Evolutionary conservation across 2,329 filamentous ascomycete species (phyloP).

Genomic region (Rhynchosporium agropyri): DNA sequence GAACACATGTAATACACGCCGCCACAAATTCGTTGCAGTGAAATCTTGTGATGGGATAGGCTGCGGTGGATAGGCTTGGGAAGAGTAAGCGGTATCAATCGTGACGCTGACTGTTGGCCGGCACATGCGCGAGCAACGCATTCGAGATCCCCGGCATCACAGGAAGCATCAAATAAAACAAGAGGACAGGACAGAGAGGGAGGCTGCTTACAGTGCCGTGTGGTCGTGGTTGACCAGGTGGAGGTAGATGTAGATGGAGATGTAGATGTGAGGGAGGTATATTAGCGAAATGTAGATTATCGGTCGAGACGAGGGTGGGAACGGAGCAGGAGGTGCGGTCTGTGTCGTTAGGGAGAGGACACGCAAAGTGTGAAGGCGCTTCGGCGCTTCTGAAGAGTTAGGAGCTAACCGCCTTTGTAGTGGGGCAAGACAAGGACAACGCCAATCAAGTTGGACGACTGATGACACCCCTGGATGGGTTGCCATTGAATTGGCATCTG

Average conservation of each 20-base stretch:
- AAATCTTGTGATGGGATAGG: conserved; percentile 30
- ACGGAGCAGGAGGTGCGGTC: conserved; percentile 25
- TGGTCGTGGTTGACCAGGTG: conserved; percentile 38
- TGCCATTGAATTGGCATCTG: conserved; percentile 1
- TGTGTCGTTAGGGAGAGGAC: conserved; percentile 23
- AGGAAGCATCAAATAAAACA: conserved; percentile 11
- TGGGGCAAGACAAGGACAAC: background rate
- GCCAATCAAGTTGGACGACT: conserved; percentile 6
- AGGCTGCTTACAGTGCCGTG: conserved; percentile 39
- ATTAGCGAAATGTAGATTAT: conserved; percentile 40
- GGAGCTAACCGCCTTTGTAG: conserved; percentile 13
- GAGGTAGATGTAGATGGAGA: conserved; percentile 33
- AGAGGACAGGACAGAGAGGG: conserved; percentile 17
- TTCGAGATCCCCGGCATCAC: conserved; percentile 21
- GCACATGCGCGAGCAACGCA: conserved; percentile 34
- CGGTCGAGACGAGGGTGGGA: conserved; percentile 31
- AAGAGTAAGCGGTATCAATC: conserved; percentile 28
- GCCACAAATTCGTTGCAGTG: conserved; percentile 22
- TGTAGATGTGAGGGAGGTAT: conserved; percentile 22
- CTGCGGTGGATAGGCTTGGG: conserved; percentile 31
- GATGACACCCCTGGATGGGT: background rate
- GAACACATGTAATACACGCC: conserved; percentile 35
- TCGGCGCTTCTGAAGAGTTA: conserved; percentile 13
- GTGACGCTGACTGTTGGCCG: conserved; percentile 13
- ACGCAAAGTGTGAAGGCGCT: conserved; percentile 27